Base-by-base conservation (phyloP, 2,329 filamentous ascomycete genomes). In the Aspergillus sp. region DNA sequence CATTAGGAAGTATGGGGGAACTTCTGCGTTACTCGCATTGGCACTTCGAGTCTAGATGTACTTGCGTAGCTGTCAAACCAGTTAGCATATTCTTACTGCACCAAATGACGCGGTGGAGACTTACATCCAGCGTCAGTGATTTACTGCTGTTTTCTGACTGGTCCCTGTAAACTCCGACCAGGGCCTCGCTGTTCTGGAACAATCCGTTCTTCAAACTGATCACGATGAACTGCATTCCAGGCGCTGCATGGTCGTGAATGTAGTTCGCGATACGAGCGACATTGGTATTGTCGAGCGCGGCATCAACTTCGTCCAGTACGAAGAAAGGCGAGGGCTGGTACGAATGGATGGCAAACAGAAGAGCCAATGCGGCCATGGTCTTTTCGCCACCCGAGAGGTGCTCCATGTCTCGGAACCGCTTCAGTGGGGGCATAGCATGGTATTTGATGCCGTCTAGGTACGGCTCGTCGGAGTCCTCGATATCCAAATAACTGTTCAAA, bases 391-490 rank as follows among this genome's bases (percentile, higher is more conserved):
- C 95, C 1, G 91, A 96, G 9, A 99, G 81, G 73, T 97, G 95
- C 75, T 99, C 95, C 95, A 99, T 99, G 74, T 99, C 96, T 67
- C 95, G 86, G 84, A 99, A 99, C 46, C 95, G 91, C 79, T 99
- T 99, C 62, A 97, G 86, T 1, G 95, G 95, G 19, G 95, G 95
- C 93, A 98, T 99, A 62, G 95, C 96, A 73, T 98, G 93, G 77
- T 99, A 99, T 72, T 96, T 97, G 77, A 99, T 92, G 33, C 95
- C 95, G 41, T 90, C 91, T 4, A 97, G 85, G 74, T 98, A 99
- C 0, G 95, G 95, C 69, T 96, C 93, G 63, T 96, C 92, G n/a
- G 89, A 90, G 73, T 99, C 93, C 72, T 96, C 93, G 73, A 96
- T 93, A 70, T 97, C 93, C 48, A 99, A 86, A 71, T 96, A 96